Evolutionary conservation across 1,284 basidiomycete species (phyloP), one percentile per base, ranked within the genome.

Genomic region (Rhodotorula sp.): DNA sequence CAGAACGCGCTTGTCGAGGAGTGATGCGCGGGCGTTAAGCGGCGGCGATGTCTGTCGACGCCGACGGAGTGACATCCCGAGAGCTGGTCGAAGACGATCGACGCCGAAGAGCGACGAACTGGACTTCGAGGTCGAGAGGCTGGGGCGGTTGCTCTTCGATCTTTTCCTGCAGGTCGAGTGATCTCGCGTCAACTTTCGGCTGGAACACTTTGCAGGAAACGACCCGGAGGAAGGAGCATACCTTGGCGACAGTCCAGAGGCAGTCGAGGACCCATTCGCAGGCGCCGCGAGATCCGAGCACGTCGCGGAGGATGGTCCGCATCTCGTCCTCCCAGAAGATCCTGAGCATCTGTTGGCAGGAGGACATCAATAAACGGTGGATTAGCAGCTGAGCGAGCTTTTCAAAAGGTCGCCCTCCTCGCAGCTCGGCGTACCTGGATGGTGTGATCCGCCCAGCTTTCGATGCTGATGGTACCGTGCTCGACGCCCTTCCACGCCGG

Each of bases 261-360:
- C 78, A 78, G 61, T 83, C 82, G 54, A 83, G 75, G 15, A 81
- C 76, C 68, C 80, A 81, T 64, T 82, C 82, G 54, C 78, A 77
- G 5, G 81, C 79, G 23, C 81, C 81, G 34, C 82, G 78, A 69
- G 78, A 79, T 26, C 82, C 75, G 65, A 80, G 79, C 29, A 79
- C 81, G 49, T 82, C 81, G 16, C 79, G 76, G 43, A 83, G 73
- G 49, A 82, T 77, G n/a, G 68, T 65, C 2, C 82, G 77, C 74
- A 82, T 80, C 69, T 82, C 81, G 49, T 75, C 72, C 68, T 83
- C 82, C 78, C 81, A 83, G n/a, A 83, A 74, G 62, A 81, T 81
- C 74, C 81, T 82, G 75, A 82, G 79, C 46, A 83, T 79, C 71
- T n/a, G n/a, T n/a, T n/a, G n/a, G n/a, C n/a, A n/a, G n/a, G n/a